Base-by-base conservation (phyloP, 257 asterid genomes). In the Nicotiana tabacum region DNA sequence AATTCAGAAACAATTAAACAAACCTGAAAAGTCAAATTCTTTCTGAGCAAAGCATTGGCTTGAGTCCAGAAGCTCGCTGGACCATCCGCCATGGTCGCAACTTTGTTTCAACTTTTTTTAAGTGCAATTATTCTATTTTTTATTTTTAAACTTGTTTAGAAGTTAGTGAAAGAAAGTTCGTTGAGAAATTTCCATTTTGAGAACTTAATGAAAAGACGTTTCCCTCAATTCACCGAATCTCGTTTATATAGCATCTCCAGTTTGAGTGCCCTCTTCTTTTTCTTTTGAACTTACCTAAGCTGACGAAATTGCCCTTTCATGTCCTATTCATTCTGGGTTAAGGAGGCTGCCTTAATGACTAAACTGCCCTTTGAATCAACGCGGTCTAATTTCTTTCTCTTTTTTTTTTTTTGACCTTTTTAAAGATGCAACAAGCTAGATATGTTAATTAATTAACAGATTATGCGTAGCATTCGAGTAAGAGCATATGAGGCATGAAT, bases 1-100 rank as follows among this genome's bases (percentile, higher is more conserved):
- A 21, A 57, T 3, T 51, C 17, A 32, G 64, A 39, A 10, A 39
- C 2, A 57, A 43, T 84, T 98, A 39, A 10, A 32, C 2, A 57
- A 43, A 85, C 99, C 97, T 95, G 99, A 87, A 90, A 92, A 80
- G 93, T 92, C 83, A 95, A 83, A 86, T 95, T 95, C 89, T 95
- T 95, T 85, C 96, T 85, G 64, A 95, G 92, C 86, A 93, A 83
- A 85, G 98, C 98, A 90, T 95, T 87, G 12, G 98, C 98, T 90
- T 92, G 98, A 30, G 97, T 93, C 92, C 91, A 86, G 64, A 92
- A 95, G 82, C 90, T 93, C 30, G 98, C 87, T 68, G 91, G 89
- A 51, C 92, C 92, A 61, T 85, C 91, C 58, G 85, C 88, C 92
- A 91, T 91, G 32, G 15, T 56, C 4, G 43, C 32, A 46, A 5